phyloP scores from a whole-genome alignment of 768 basidiomycete species.

The Panellus pusillus region DNA sequence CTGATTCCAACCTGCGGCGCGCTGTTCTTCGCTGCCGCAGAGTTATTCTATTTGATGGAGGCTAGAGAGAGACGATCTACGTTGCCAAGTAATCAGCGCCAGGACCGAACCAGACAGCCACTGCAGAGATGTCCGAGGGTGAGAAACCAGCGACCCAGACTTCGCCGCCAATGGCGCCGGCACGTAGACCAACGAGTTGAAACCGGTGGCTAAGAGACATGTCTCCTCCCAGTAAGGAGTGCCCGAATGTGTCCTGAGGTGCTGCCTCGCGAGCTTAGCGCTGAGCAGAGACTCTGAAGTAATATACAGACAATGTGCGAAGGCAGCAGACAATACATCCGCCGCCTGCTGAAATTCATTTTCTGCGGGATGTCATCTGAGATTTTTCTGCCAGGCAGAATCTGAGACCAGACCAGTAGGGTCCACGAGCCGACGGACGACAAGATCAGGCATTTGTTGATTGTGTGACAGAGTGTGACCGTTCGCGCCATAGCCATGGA shows the following conservation, averaged over 20 bases:
- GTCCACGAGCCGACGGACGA: constrained; percentile 2
- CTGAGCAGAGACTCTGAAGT: not conserved
- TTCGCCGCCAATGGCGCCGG: constrained; percentile 11
- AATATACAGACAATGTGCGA: not conserved
- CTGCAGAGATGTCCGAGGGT: constrained; percentile 12
- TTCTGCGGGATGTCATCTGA: not conserved
- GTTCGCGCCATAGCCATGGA: constrained; percentile 43
- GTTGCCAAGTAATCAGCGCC: constrained; percentile 9
- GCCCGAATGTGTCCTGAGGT: constrained; percentile 32
- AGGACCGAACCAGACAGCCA: constrained; percentile 20
- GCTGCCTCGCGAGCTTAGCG: constrained; percentile 2
- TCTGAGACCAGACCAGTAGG: constrained; percentile 2
- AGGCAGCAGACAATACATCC: constrained; percentile 1
- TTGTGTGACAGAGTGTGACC: constrained; percentile 6
- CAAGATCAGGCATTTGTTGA: not conserved
- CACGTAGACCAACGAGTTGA: constrained; percentile 7
- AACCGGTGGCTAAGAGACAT: not conserved
- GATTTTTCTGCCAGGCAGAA: not conserved
- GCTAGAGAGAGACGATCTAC: not conserved
- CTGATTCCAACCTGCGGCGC: constrained; percentile 13
- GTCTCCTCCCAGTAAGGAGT: constrained; percentile 28
- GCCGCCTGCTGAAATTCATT: constrained; percentile 2
- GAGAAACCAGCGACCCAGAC: constrained; percentile 18
- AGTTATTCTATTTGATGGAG: not conserved
- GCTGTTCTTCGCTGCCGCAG: constrained; percentile 13